These are phyloP conservation scores for Fusarium goolgardi DNA, from an alignment of 2,329 filamentous ascomycete species.

Conservation along the genomic window DNA sequence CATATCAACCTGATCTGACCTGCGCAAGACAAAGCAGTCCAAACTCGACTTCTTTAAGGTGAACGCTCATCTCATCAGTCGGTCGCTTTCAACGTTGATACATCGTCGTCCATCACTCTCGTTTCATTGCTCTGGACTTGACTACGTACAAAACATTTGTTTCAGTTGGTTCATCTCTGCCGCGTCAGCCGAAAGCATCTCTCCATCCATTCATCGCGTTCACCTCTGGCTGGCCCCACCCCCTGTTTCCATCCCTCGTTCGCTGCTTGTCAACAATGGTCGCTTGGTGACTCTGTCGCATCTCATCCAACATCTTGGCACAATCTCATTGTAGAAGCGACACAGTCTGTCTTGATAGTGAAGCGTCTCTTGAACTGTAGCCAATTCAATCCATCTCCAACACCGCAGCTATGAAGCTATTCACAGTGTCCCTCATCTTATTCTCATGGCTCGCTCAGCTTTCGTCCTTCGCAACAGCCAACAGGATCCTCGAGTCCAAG, in stretches of 20 bases:
- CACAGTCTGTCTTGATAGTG: too few species aligned
- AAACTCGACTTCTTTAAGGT: background rate
- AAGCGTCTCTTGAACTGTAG: background rate
- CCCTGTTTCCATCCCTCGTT: background rate
- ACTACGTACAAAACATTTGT: background rate
- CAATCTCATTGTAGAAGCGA: background rate
- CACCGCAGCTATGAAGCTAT: conserved; percentile 27
- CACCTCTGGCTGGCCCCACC: background rate
- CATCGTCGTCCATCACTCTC: conserved; percentile 8
- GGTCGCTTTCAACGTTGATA: background rate
- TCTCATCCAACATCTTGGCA: background rate
- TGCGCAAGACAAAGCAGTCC: background rate
- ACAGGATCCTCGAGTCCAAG: conserved; percentile 78
- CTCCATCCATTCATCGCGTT: background rate
- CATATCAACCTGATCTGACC: background rate
- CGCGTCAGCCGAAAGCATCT: conserved; percentile 4
- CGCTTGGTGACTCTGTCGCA: background rate
- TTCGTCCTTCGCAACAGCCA: conserved; percentile 56
- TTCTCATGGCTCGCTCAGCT: conserved; percentile 31
- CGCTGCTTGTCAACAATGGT: conserved; percentile 9
- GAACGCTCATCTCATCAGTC: background rate
- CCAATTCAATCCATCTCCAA: background rate
- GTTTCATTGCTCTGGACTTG: conserved; percentile 10
- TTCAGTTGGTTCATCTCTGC: background rate
- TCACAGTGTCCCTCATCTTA: conserved; percentile 15